phyloP scores from a whole-genome alignment of 176 grass and related monocot species.

The Aegilops umbellulata region DNA sequence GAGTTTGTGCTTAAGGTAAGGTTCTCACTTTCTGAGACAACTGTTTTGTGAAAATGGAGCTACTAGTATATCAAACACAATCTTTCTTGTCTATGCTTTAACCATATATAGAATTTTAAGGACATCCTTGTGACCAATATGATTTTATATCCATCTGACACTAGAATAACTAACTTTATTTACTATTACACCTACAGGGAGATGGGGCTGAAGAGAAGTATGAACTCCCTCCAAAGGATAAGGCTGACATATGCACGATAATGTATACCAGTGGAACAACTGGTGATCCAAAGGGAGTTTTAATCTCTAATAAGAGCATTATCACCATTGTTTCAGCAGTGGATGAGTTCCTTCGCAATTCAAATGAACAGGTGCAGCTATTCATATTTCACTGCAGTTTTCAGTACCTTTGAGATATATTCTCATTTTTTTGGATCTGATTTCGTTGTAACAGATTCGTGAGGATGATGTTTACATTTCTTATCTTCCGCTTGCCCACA shows the following conservation, averaged over 20 bases:
- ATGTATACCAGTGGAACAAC: constrained; percentile 99
- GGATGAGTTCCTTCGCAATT: constrained; percentile 46
- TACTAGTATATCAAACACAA: background rate
- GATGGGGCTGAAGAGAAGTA: constrained; percentile 64
- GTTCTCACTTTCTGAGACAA: background rate
- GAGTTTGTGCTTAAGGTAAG: constrained; percentile 82
- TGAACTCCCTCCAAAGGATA: constrained; percentile 76
- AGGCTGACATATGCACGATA: constrained; percentile 85
- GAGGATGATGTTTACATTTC: constrained; percentile 77
- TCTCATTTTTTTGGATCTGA: constrained; percentile 22
- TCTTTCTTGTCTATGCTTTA: background rate
- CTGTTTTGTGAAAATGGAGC: background rate
- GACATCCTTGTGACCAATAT: constrained; percentile 17
- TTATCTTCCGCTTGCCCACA: constrained; percentile 92
- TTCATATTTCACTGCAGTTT: constrained; percentile 5
- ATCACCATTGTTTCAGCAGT: constrained; percentile 74
- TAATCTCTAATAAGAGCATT: constrained; percentile 90
- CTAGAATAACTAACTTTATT: constrained; percentile 7
- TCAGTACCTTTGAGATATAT: background rate
- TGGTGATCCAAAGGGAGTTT: constrained; percentile 89
- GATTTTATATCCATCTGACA: constrained; percentile 5
- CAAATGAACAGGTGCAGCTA: constrained; percentile 52
- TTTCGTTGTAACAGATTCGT: constrained; percentile 45
- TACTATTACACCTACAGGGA: constrained; percentile 47
- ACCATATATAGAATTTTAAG: background rate